phyloP scores from a whole-genome alignment of 331 rosid genomes.

The Pyrus hybrid region DNA sequence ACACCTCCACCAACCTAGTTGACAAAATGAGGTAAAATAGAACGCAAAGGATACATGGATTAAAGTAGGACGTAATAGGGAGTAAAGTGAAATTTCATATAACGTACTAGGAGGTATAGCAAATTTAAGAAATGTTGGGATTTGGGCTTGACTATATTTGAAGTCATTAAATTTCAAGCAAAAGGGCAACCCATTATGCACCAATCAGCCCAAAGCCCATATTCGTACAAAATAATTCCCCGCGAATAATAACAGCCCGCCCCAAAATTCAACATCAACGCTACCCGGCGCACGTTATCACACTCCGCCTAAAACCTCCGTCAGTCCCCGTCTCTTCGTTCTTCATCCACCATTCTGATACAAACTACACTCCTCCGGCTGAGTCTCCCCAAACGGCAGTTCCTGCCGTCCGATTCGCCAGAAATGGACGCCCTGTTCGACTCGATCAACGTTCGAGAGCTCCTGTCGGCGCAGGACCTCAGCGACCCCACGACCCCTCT shows the following conservation, averaged over 20 bases:
- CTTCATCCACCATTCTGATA: background rate
- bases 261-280: background rate
- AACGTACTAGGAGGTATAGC: too few relatives aligned
- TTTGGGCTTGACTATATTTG: background rate
- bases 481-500: conserved; percentile 75
- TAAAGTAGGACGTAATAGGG: too few relatives aligned
- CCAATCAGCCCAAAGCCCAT: background rate
- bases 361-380: background rate
- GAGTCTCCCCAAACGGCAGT: conserved; percentile 4
- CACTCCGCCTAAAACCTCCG: background rate
- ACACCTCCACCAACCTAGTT: too few relatives aligned
- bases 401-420: conserved; percentile 3
- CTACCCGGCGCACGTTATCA: background rate
- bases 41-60: too few relatives aligned
- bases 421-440: conserved; percentile 73
- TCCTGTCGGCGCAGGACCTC: conserved; percentile 76
- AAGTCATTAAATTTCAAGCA: background rate
- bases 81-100: too few relatives aligned
- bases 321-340: background rate
- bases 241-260: background rate
- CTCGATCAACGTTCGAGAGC: conserved; percentile 73
- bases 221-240: background rate
- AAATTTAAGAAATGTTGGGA: too few relatives aligned
- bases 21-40: too few relatives aligned
- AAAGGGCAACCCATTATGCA: background rate